Conservation (phyloP, 2,329 filamentous ascomycete genomes). For the Pyrenophora graminea region DNA sequence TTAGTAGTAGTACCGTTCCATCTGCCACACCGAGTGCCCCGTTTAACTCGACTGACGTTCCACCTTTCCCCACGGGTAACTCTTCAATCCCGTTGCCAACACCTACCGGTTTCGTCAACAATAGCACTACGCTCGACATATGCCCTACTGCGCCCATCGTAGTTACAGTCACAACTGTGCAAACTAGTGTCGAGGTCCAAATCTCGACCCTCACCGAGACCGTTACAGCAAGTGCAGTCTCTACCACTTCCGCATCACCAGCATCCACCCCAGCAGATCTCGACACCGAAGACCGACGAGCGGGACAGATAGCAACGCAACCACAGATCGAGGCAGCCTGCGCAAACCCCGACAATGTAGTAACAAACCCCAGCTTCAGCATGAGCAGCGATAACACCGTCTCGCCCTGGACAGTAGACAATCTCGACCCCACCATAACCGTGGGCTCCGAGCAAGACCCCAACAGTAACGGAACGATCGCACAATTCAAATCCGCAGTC, state of each 20-base stretch:
- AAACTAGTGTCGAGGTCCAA: constrained; percentile 16
- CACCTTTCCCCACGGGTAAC: constrained; percentile 17
- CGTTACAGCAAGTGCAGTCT: constrained; percentile 1
- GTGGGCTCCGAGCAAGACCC: constrained; percentile 15
- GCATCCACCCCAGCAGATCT: background rate
- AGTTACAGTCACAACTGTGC: constrained; percentile 14
- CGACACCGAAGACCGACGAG: background rate
- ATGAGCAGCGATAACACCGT: constrained; percentile 18
- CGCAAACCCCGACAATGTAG: constrained; percentile 25
- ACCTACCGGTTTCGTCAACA: constrained; percentile 21
- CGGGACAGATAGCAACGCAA: constrained; percentile 27
- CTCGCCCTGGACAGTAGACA: constrained; percentile 26
- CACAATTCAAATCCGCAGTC: constrained; percentile 29
- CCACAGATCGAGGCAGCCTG: constrained; percentile 35
- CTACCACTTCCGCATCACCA: background rate
- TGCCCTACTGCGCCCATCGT: constrained; percentile 15
- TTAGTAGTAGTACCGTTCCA: constrained; percentile 9
- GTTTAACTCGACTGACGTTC: constrained; percentile 12
- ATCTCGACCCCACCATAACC: constrained; percentile 22
- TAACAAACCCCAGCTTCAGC: constrained; percentile 35
- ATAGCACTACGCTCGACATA: constrained; percentile 7
- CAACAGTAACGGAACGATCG: constrained; percentile 17
- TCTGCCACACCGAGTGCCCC: constrained; percentile 17
- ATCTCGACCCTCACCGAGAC: constrained; percentile 18
- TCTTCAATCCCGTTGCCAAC: constrained; percentile 15